Evolutionary conservation across 805 yeast species (phyloP).

Genomic region (Candida krabiensis): DNA sequence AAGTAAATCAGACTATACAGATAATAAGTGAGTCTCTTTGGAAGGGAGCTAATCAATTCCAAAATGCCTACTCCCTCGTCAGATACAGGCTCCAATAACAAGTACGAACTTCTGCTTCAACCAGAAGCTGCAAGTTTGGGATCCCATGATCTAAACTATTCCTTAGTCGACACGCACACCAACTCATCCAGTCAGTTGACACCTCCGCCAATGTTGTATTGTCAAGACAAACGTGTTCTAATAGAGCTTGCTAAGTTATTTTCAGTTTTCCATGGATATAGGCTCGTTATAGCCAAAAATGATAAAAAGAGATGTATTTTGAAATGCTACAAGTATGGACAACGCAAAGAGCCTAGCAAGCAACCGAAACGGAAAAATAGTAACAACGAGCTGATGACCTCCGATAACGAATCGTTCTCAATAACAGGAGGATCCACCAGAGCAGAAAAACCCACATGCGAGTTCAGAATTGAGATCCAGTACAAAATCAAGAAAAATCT

Average conservation of each 20-base stretch:
- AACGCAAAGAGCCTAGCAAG: constrained; percentile 6
- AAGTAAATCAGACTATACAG: too few relatives aligned
- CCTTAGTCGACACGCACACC: not conserved
- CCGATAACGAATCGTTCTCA: not conserved
- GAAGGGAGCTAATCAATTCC: not conserved
- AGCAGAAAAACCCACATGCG: constrained; percentile 17
- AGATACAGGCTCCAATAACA: not conserved
- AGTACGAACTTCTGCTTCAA: constrained; percentile 2
- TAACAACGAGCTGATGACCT: not conserved
- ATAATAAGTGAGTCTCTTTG: too few relatives aligned
- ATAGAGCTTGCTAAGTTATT: constrained; percentile 25
- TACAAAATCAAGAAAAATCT: constrained; percentile 23
- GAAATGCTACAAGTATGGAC: constrained; percentile 20
- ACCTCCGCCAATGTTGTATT: constrained; percentile 23
- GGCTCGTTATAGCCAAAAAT: constrained; percentile 25
- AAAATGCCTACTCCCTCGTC: constrained; percentile 1
- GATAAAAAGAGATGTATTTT: constrained; percentile 26
- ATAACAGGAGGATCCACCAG: not conserved
- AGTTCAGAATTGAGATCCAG: constrained; percentile 27
- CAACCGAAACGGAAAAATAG: not conserved
- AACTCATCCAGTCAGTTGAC: constrained; percentile 5
- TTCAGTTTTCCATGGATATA: constrained; percentile 25
- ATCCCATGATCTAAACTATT: not conserved
- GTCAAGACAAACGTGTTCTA: constrained; percentile 20
- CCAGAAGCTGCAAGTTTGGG: not conserved